Evolutionary conservation across 805 yeast genomes (phyloP), one percentile per base, ranked within the genome.

Genomic region (Komagataella ulmi): DNA sequence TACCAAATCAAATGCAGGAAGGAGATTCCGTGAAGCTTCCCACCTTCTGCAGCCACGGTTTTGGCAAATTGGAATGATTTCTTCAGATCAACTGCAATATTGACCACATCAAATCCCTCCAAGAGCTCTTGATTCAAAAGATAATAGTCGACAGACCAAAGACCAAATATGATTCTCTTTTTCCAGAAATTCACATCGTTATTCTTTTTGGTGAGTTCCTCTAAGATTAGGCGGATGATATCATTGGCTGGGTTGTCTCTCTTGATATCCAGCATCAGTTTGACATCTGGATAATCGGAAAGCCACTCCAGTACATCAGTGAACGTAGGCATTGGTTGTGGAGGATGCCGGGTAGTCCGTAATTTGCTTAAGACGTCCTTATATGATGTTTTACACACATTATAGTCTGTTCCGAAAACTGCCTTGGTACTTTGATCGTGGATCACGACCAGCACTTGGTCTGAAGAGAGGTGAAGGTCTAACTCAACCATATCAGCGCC

Each of bases 251-350:
- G 61, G 52, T 61, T 62, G 51, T 60, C 68, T 1, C 58, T 47
- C 54, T 68, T 68, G 43, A 68, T 61, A 54, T 68, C 72, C 45
- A 68, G 54, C 71, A 68, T 67, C 70, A 58, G 68, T 71, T 65
- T 72, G 68, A 61, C 40, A 30, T 30, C 45, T 3, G 50, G 30
- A 14, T 12, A 23, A 59, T 74, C 74, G 61, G 36, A 30, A 30
- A 30, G 40, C 74, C 73, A 70, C 6, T 53, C 45, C 7, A 70
- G 54, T 0, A 61, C 55, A 12, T 64, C 63, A 4, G 51, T 51
- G 6, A 70, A 59, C 4, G 65, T 56, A 1, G 71, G 68, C 54
- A 68, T 57, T 5, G 61, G 56, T n/a, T 65, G 40, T 30, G 40
- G 40, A 8, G 40, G 40, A 10, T 14, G 12, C 40, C 14, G 40